Base-by-base conservation (phyloP, 108 stramenopile species). In the Hondaea fermentalgiana region DNA sequence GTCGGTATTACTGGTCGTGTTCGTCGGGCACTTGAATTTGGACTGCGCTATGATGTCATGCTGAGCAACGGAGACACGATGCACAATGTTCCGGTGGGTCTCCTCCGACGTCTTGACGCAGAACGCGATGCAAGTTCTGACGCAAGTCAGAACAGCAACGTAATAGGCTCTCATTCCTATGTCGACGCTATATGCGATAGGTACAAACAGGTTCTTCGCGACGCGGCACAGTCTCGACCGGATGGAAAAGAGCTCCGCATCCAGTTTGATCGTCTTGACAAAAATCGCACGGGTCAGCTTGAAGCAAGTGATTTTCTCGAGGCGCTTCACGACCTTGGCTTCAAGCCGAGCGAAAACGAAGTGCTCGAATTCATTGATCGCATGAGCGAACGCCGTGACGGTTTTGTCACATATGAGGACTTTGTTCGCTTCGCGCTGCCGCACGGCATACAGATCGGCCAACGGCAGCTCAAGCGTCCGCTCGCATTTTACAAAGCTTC, bases 351-450 rank as follows among this genome's bases (percentile, higher is more conserved):
- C n/a, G 76, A 83, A 23, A 83, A 3, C 51, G 76, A 83, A 23
- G 28, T 83, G 8, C 23, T 83, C 45, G 76, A 83, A 45, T 53
- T 83, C 28, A 53, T 83, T 3, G 76, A 83, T 23, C 76, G 45
- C 5, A 83, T 83, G 49, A 53, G 49, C n/a, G 12, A 14, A 23
- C 49, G 51, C 51, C 12, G 16, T 45, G 51, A 83, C n/a, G 49
- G 76, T 12, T 53, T 53, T 12, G 49, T 83, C 2, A 25, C 45
- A 6, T 83, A 83, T 53, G 51, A 6, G 19, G 51, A 53, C 76
- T 83, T 83, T 83, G 76, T 83, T 12, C 19, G 76, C n/a, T 83
- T 83, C 23, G 76, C 76, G 49, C 51, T 83, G 28, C 76, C 76
- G 6, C 49, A 53, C 28, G 76, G 76, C 76, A 3, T 53, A 6